Conservation (phyloP, 2,329 filamentous ascomycete species). For the Alternaria ethzedia region DNA sequence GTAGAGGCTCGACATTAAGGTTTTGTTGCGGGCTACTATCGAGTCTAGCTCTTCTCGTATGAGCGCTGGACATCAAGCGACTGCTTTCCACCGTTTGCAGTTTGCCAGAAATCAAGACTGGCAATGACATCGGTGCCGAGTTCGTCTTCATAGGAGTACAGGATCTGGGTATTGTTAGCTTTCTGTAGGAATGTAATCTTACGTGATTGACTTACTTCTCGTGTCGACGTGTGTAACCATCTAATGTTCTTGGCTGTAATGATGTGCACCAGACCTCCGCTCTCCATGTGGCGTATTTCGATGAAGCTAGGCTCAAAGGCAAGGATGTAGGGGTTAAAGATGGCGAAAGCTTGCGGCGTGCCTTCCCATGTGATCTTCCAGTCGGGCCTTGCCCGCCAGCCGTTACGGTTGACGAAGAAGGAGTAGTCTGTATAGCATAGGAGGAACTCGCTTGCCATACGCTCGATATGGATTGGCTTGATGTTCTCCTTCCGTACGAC, state of each 20-base stretch:
- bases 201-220: slow-evolving; percentile 72
- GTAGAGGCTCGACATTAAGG: slow-evolving; percentile 5
- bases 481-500: slow-evolving; percentile 92
- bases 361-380: slow-evolving; percentile 99
- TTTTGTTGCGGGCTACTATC: not conserved
- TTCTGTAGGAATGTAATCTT: not conserved
- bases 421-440: slow-evolving; percentile 99
- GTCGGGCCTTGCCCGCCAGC: slow-evolving; percentile 93
- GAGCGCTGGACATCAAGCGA: slow-evolving; percentile 34
- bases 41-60: slow-evolving; percentile 34
- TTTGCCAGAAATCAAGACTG: slow-evolving; percentile 89
- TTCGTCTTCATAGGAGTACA: slow-evolving; percentile 98
- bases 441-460: slow-evolving; percentile 94
- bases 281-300: slow-evolving; percentile 94
- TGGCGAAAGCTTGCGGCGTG: slow-evolving; percentile 86
- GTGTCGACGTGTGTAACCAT: slow-evolving; percentile 95
- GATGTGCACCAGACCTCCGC: slow-evolving; percentile 87
- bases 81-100: slow-evolving; percentile 36
- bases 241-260: slow-evolving; percentile 95
- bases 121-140: slow-evolving; percentile 91
- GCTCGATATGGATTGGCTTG: slow-evolving; percentile 95
- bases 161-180: slow-evolving; percentile 67
- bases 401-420: slow-evolving; percentile 98
- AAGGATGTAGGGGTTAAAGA: slow-evolving; percentile 95
- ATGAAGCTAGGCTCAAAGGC: slow-evolving; percentile 98